Evolutionary conservation across 1,284 basidiomycete species (phyloP).

Genomic region (Peniophora sp.): DNA sequence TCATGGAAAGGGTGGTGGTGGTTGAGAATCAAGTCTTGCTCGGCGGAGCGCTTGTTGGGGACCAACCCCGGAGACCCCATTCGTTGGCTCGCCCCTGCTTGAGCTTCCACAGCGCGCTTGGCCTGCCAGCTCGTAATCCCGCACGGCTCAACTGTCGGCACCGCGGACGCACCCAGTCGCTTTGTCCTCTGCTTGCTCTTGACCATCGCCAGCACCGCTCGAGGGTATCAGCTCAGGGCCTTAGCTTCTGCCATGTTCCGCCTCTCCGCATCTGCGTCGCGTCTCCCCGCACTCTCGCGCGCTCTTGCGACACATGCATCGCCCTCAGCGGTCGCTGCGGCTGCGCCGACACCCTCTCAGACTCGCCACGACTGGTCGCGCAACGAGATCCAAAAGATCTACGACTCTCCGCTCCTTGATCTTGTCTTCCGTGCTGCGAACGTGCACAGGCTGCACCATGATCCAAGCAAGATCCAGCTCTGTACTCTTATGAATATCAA

Average conservation of each 20-base stretch:
- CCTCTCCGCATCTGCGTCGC: conserved; percentile 9
- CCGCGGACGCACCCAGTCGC: no score
- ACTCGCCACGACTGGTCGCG: conserved; percentile 57
- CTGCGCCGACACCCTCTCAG: conserved; percentile 16
- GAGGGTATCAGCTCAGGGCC: no score
- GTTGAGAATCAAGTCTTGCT: no score
- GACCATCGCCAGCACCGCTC: no score
- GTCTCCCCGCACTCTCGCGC: conserved; percentile 24
- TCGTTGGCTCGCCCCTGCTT: no score
- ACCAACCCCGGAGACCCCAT: no score
- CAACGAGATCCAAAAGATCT: conserved; percentile 70
- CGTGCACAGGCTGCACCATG: conserved; percentile 83
- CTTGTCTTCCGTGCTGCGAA: conserved; percentile 79
- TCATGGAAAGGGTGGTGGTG: no score
- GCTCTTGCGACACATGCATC: conserved; percentile 57
- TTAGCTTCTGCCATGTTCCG: conserved; percentile 22
- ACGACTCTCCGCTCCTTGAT: conserved; percentile 76
- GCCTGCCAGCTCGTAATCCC: no score
- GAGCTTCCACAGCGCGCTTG: no score
- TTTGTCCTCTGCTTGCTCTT: background rate
- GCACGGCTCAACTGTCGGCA: no score
- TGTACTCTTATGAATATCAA: conserved; percentile 99
- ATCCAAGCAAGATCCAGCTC: conserved; percentile 87
- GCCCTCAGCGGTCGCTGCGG: conserved; percentile 16
- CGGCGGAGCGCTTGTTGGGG: no score